A percentile compares a stretch with the other conserved stretches of the same genome.
Evolutionary conservation across 305 asterid genomes (phyloP).

Genomic region (Striga hermonthica): DNA sequence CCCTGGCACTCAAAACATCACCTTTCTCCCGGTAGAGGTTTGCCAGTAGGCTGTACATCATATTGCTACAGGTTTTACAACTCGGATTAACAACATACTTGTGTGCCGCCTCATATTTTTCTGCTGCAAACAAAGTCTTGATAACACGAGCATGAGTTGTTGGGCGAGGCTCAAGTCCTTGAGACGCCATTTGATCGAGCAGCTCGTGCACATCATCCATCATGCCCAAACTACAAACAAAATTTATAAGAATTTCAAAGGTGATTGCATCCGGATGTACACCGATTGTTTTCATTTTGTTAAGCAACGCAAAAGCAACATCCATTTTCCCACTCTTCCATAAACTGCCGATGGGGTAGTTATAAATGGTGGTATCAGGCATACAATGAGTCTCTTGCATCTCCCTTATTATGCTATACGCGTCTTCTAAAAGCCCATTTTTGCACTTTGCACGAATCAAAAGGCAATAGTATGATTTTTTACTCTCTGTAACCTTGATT

Average conservation of each 20-base stretch:
- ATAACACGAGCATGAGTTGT: conserved; percentile 51
- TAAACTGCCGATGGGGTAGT: conserved; percentile 64
- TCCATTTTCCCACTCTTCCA: conserved; percentile 46
- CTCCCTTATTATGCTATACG: conserved; percentile 48
- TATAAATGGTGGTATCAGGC: conserved; percentile 47
- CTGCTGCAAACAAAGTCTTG: conserved; percentile 45
- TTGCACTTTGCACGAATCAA: conserved; percentile 67
- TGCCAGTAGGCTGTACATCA: conserved; percentile 60
- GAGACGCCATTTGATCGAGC: conserved; percentile 49
- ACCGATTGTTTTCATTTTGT: conserved; percentile 51
- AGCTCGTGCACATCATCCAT: conserved; percentile 45
- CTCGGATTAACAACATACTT: conserved; percentile 49
- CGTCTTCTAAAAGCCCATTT: conserved; percentile 61
- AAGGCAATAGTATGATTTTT: conserved; percentile 47
- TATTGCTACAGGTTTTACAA: conserved; percentile 42
- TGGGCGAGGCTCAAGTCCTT: conserved; percentile 52
- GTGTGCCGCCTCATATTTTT: conserved; percentile 50
- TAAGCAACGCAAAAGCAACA: conserved; percentile 44
- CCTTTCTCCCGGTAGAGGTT: conserved; percentile 55
- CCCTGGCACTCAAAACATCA: conserved; percentile 48
- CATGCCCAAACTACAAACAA: conserved; percentile 45
- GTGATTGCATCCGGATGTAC: conserved; percentile 54
- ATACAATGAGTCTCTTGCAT: conserved; percentile 41
- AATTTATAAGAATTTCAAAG: conserved; percentile 56
- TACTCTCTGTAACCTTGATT: conserved; percentile 47